Conservation (phyloP, 2,329 filamentous ascomycete genomes). For the Trichophaea hybrida region DNA sequence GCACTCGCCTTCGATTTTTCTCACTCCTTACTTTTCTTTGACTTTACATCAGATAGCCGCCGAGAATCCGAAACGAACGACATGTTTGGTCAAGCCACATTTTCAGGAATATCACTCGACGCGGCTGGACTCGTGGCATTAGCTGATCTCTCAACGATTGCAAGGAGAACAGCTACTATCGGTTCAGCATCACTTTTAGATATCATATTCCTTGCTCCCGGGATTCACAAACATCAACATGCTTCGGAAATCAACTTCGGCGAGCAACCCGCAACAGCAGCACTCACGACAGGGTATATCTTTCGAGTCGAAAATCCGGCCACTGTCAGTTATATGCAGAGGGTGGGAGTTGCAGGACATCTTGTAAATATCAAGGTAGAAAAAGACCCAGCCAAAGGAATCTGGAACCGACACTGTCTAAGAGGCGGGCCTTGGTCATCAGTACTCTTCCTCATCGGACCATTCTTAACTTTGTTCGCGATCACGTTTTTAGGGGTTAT, state of each 20-base stretch:
- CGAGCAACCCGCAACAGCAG: conserved; percentile 33
- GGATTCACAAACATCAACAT: conserved; percentile 46
- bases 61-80: too few species aligned
- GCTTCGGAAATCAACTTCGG: conserved; percentile 38
- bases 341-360: conserved; percentile 43
- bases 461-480: conserved; percentile 36
- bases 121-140: conserved; percentile 44
- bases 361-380: conserved; percentile 39
- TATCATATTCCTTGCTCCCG: conserved; percentile 43
- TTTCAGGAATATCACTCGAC: conserved; percentile 3
- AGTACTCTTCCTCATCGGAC: conserved; percentile 37
- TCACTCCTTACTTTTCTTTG: too few species aligned
- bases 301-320: conserved; percentile 36
- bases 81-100: too few species aligned
- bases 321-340: conserved; percentile 42
- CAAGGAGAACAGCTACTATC: conserved; percentile 42
- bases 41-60: too few species aligned
- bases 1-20: too few species aligned
- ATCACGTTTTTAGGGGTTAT: conserved; percentile 37
- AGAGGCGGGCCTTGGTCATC: conserved; percentile 38
- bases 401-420: conserved; percentile 29
- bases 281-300: conserved; percentile 35
- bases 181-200: conserved; percentile 45
- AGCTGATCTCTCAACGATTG: conserved; percentile 44
- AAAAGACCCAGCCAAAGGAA: conserved; percentile 31